Conservation (phyloP, 305 asterid genomes). For the Withania somnifera region DNA sequence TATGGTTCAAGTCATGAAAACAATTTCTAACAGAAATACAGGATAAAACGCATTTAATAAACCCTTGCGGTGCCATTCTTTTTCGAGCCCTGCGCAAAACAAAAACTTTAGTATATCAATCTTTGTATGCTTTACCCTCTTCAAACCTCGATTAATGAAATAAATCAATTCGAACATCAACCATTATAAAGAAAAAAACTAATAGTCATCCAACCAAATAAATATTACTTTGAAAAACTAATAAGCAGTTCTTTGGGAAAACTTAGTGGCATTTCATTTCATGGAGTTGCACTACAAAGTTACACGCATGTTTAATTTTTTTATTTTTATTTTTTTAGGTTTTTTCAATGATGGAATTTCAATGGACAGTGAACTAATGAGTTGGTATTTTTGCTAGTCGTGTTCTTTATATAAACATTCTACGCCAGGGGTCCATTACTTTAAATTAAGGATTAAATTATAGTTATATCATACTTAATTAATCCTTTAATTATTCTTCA, state of each 20-base stretch:
- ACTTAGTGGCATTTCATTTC: not conserved
- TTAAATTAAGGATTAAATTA: not conserved
- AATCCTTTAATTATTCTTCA: not conserved
- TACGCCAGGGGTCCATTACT: not conserved
- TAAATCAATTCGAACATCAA: not conserved
- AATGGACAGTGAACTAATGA: not conserved
- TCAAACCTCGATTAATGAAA: no score
- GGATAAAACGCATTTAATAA: no score
- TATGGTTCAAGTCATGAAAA: no score
- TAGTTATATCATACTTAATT: not conserved
- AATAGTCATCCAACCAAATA: not conserved
- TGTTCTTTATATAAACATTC: no score
- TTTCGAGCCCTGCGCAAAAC: no score
- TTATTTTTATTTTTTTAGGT: not conserved
- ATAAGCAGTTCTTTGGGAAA: no score
- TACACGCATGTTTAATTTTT: not conserved
- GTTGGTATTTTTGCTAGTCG: no score
- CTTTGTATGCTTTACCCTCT: no score
- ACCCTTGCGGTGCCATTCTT: no score
- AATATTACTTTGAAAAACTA: not conserved
- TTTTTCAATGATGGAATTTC: not conserved
- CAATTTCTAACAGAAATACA: no score
- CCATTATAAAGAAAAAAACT: no score
- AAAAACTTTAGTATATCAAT: no score
- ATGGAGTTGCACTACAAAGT: not conserved